A percentile compares a stretch with the other conserved stretches of the same genome.
Evolutionary conservation across 2,329 filamentous ascomycete species (phyloP).

Genomic region (Ophiocordyceps unilateralis): DNA sequence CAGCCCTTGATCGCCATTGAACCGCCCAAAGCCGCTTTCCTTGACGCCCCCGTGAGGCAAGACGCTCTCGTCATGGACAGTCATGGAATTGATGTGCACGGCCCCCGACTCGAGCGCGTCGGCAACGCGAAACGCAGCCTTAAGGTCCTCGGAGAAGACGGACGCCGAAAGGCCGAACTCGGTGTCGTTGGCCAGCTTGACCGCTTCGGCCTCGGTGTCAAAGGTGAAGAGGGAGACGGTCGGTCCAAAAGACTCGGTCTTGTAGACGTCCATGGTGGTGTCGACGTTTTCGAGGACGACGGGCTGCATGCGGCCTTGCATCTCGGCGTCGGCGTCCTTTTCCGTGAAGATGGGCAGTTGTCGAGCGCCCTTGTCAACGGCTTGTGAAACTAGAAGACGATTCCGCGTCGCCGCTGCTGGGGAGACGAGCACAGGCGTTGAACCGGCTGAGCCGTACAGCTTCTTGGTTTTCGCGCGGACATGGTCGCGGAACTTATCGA

Average conservation of each 20-base stretch:
- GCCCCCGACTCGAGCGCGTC: constrained; percentile 47
- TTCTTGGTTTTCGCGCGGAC: constrained; percentile 20
- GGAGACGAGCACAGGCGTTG: constrained; percentile 54
- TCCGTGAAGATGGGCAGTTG: constrained; percentile 24
- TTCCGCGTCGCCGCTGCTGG: constrained; percentile 48
- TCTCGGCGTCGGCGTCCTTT: constrained; percentile 14
- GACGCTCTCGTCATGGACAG: constrained; percentile 44
- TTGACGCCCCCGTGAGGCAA: constrained; percentile 52
- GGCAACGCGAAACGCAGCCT: constrained; percentile 40
- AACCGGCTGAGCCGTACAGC: constrained; percentile 33
- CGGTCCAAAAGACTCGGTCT: constrained; percentile 63
- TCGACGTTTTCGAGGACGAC: constrained; percentile 48
- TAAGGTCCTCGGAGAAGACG: constrained; percentile 56
- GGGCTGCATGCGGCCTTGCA: constrained; percentile 36
- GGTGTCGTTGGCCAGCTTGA: constrained; percentile 62
- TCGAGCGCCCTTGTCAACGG: constrained; percentile 45
- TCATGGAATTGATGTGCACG: constrained; percentile 51
- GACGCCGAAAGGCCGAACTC: constrained; percentile 59
- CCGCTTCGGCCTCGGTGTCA: constrained; percentile 52
- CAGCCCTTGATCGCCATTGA: constrained; percentile 34
- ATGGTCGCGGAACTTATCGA: constrained; percentile 26
- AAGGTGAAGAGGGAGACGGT: constrained; percentile 51
- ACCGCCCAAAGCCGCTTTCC: constrained; percentile 45
- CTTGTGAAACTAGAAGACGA: constrained; percentile 48
- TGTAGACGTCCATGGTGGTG: constrained; percentile 54